Evolutionary conservation across 2,329 filamentous ascomycete species (phyloP).

Genomic region (Mycosphaerelloides madeirae): DNA sequence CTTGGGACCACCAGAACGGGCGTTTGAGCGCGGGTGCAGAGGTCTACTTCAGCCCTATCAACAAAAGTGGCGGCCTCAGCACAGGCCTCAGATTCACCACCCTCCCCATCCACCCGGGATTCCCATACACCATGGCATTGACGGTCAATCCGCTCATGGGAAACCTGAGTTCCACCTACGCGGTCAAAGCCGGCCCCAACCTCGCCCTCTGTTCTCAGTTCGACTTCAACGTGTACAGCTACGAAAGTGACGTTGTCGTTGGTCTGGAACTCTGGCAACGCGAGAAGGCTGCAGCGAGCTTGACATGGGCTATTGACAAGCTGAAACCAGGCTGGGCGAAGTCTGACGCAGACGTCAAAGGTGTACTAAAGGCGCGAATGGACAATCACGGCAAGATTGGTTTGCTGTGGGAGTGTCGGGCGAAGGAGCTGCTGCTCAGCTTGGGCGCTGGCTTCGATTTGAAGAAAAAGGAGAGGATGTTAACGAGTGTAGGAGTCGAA

Average conservation of each 20-base stretch:
- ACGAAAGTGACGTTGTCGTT: slow-evolving; percentile 88
- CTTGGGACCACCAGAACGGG: slow-evolving; percentile 61
- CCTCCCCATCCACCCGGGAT: slow-evolving; percentile 71
- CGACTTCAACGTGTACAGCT: slow-evolving; percentile 97
- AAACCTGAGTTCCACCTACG: slow-evolving; percentile 84
- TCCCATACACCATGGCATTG: slow-evolving; percentile 87
- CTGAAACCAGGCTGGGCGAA: slow-evolving; percentile 40
- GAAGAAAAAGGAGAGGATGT: slow-evolving; percentile 68
- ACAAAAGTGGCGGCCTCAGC: slow-evolving; percentile 89
- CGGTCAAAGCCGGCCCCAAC: slow-evolving; percentile 77
- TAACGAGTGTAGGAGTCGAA: slow-evolving; percentile 71
- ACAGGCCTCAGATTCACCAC: slow-evolving; percentile 87
- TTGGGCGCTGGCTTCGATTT: slow-evolving; percentile 82
- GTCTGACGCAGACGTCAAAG: slow-evolving; percentile 63
- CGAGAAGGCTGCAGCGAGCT: slow-evolving; percentile 31
- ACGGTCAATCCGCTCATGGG: slow-evolving; percentile 94
- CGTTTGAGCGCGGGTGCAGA: slow-evolving; percentile 89
- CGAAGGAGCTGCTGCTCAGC: slow-evolving; percentile 90
- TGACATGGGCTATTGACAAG: slow-evolving; percentile 43
- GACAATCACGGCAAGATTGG: slow-evolving; percentile 85
- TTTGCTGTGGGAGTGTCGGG: slow-evolving; percentile 84
- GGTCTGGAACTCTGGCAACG: slow-evolving; percentile 85
- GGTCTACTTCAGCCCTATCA: slow-evolving; percentile 90
- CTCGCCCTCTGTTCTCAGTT: slow-evolving; percentile 85
- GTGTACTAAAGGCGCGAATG: slow-evolving; percentile 82